Conservation (phyloP, 2,329 filamentous ascomycete genomes). For the Colletotrichum orchidophilum region DNA sequence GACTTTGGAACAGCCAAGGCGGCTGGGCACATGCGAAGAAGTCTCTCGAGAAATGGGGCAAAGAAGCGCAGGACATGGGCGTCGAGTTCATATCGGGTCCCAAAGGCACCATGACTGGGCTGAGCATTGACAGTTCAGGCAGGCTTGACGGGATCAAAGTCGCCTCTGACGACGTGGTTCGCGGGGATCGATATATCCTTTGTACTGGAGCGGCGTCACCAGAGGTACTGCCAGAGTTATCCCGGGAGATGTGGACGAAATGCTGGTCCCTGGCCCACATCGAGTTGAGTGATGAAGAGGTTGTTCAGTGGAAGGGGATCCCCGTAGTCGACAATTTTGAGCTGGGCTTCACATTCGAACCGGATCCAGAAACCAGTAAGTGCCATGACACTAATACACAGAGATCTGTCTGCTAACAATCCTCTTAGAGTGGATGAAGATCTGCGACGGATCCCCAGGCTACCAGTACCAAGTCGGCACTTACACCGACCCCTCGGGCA, state of each 20-base stretch:
- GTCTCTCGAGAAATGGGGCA: conserved; percentile 15
- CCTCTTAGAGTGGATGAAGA: conserved; percentile 29
- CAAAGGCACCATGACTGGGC: conserved; percentile 16
- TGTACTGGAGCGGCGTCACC: conserved; percentile 25
- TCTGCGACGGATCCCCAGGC: conserved; percentile 34
- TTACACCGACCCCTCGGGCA: conserved; percentile 24
- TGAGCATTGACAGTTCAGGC: background rate
- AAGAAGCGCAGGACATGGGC: background rate
- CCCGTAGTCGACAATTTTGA: conserved; percentile 33
- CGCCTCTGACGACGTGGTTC: conserved; percentile 7
- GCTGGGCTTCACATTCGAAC: conserved; percentile 35
- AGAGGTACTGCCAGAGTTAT: conserved; percentile 15
- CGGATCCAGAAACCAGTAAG: conserved; percentile 30
- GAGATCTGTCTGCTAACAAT: background rate
- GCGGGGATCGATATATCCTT: conserved; percentile 13
- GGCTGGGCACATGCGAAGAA: conserved; percentile 22
- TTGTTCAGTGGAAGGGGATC: conserved; percentile 18
- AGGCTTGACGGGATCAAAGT: conserved; percentile 18
- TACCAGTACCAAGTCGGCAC: conserved; percentile 29
- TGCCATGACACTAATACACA: accelerated
- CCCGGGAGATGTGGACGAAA: conserved; percentile 22
- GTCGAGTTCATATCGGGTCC: conserved; percentile 18
- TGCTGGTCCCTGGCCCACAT: conserved; percentile 26
- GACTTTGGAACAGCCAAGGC: conserved; percentile 27
- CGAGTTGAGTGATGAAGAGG: conserved; percentile 13